Evolutionary conservation across 2,329 filamentous ascomycete species (phyloP), one percentile per base, ranked within the genome.

Genomic region (Venturia oleaginea): DNA sequence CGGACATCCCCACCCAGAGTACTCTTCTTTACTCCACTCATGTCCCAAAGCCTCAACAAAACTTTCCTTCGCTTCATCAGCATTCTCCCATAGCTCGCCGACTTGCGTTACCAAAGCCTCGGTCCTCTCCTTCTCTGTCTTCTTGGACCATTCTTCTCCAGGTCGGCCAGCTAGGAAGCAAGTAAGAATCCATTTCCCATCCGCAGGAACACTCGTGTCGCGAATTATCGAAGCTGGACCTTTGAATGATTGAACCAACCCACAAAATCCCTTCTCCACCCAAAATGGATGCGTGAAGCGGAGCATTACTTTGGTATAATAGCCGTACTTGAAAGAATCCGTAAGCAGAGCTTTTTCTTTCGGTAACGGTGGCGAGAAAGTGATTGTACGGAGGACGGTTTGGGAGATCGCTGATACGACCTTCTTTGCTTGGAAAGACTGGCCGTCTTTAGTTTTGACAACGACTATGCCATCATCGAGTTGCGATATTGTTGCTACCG

Each of bases 291-390:
- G 69, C 0, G 70, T 64, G 70, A 79, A 84, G 37, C 77, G 72
- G 11, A 80, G 68, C 62, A 84, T 81, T 6, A 77, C 77, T 69
- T 85, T 85, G 61, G 76, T 78, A 67, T 83, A 82, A 66, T 79
- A 79, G 3, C 82, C 81, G 46, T 79, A 76, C 0, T 67, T 70
- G 6, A 74, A 75, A 0, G 75, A 72, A 3, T 76, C 68, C 15
- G 72, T 67, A 54, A 78, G 70, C 0, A 72, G 69, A n/a, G 70
- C 68, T 67, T 81, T 83, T 1, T 68, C 66, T 0, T 67, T 38
- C 0, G 80, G 79, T 0, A 86, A 74, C 0, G 73, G 64, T 0
- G 84, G 83, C 0, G 70, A 62, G 70, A 85, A 85, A 0, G 51
- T 64, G 38, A 86, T 80, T 7, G 71, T 74, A 40, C 76, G 75